Conservation (phyloP, 2,329 filamentous ascomycete species). For the Thielaviopsis euricoi region DNA sequence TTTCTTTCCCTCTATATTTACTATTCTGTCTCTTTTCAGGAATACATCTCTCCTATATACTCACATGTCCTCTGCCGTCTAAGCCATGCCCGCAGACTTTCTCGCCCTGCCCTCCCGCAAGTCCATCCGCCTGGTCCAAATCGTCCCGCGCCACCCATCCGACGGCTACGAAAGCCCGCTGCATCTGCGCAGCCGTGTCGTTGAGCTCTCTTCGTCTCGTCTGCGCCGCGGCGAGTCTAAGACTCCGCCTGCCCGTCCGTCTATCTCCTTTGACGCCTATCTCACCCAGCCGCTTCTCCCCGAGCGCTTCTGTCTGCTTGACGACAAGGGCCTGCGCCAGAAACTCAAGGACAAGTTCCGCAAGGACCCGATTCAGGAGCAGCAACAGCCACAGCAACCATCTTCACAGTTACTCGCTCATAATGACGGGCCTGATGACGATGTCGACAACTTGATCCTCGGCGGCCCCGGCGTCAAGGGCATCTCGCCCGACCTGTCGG, state of each 20-base stretch:
- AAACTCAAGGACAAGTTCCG: slow-evolving; percentile 10
- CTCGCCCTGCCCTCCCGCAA: slow-evolving; percentile 6
- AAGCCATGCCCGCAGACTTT: neutral
- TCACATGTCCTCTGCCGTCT: neutral
- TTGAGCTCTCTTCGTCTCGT: slow-evolving; percentile 9
- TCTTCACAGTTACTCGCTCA: neutral
- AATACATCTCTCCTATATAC: neutral
- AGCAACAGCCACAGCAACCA: too few relatives aligned
- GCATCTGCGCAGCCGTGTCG: slow-evolving; percentile 6
- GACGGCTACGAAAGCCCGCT: slow-evolving; percentile 6
- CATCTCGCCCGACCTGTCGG: slow-evolving; percentile 7
- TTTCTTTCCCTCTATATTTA: neutral
- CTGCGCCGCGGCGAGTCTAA: slow-evolving; percentile 9
- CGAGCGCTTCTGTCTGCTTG: slow-evolving; percentile 8
- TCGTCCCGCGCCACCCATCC: slow-evolving; percentile 5
- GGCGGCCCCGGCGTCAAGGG: slow-evolving; percentile 8
- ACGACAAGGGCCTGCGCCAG: slow-evolving; percentile 10
- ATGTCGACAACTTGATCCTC: slow-evolving; percentile 4
- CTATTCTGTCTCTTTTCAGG: neutral
- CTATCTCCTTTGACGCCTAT: slow-evolving; percentile 9
- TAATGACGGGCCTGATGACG: slow-evolving; percentile 2
- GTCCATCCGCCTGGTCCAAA: slow-evolving; percentile 11
- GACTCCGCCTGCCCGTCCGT: slow-evolving; percentile 3
- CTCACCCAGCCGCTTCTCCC: slow-evolving; percentile 6
- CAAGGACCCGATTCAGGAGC: slow-evolving; percentile 2